phyloP scores from a whole-genome alignment of 192 early-diverging fungal species.

The Entomortierella parvispora region DNA sequence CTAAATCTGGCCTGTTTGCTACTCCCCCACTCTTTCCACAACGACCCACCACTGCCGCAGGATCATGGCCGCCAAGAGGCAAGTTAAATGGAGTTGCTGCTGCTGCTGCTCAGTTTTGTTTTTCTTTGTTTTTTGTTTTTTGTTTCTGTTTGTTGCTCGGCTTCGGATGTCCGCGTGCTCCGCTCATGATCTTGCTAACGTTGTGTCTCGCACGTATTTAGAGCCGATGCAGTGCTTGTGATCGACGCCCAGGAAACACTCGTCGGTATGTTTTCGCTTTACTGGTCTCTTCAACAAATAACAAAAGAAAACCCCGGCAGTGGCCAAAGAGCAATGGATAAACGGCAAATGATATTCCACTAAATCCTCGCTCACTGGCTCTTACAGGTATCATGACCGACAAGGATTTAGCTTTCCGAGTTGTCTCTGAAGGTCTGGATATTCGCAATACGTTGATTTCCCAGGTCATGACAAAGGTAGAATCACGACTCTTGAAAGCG shows the following conservation, averaged over 20 bases:
- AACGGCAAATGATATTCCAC: not conserved
- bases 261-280: slow-evolving; percentile 22
- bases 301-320: not conserved
- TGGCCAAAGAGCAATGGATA: not conserved
- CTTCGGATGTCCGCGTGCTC: not conserved
- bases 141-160: not conserved
- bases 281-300: not conserved
- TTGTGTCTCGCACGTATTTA: not conserved
- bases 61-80: slow-evolving; percentile 55
- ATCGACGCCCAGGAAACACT: slow-evolving; percentile 51
- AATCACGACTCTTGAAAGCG: not conserved
- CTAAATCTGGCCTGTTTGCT: too few species aligned
- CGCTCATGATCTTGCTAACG: not conserved
- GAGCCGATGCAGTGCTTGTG: slow-evolving; percentile 55
- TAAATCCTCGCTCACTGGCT: too few species aligned
- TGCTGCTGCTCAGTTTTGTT: slow-evolving; percentile 7
- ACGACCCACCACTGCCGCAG: slow-evolving; percentile 5
- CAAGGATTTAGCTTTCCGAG: slow-evolving; percentile 91
- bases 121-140: not conserved
- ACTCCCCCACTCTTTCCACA: slow-evolving; percentile 5
- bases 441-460: slow-evolving; percentile 70
- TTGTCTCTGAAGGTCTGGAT: slow-evolving; percentile 80
- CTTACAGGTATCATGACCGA: slow-evolving; percentile 89
- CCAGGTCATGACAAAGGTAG: slow-evolving; percentile 79
- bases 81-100: not conserved